Percentiles rank a stretch among this genome's conserved stretches.
Evolutionary conservation across 345 rosid species (phyloP).

Genomic region (Litchi chinensis): DNA sequence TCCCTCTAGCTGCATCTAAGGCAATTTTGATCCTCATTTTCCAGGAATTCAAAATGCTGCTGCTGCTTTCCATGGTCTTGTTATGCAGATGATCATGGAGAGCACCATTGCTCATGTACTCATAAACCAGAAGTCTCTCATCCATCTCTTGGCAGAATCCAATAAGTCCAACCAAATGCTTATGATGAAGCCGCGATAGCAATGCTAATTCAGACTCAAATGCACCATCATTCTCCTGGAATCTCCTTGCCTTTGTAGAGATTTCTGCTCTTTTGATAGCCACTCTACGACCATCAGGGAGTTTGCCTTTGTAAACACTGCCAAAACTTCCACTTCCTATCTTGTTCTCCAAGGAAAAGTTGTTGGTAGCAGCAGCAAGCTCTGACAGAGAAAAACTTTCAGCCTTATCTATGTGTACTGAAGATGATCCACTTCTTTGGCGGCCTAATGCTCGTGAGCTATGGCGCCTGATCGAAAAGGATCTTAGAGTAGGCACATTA

Average conservation of each 20-base stretch:
- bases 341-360: constrained; percentile 48
- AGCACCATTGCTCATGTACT: constrained; percentile 63
- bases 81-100: constrained; percentile 58
- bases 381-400: constrained; percentile 45
- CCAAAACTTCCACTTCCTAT: constrained; percentile 69
- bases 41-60: constrained; percentile 57
- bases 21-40: constrained; percentile 63
- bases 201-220: constrained; percentile 57
- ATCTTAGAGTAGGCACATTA: constrained; percentile 19
- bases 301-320: constrained; percentile 50
- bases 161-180: constrained; percentile 55
- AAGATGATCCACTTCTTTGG: constrained; percentile 49
- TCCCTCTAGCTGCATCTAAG: constrained; percentile 59
- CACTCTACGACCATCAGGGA: constrained; percentile 53
- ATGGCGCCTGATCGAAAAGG: constrained; percentile 29
- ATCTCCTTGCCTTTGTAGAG: constrained; percentile 21
- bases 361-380: constrained; percentile 45
- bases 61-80: constrained; percentile 25
- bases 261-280: constrained; percentile 64
- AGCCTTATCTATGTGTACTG: constrained; percentile 34
- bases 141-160: constrained; percentile 66
- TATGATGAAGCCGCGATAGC: constrained; percentile 59
- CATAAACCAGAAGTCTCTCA: constrained; percentile 62
- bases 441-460: constrained; percentile 34
- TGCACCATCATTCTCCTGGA: constrained; percentile 53